A percentile compares a stretch with the other conserved stretches of the same genome.
Evolutionary conservation across 1,139 yeast species (phyloP).

Genomic region (Suhomyces maxii): DNA sequence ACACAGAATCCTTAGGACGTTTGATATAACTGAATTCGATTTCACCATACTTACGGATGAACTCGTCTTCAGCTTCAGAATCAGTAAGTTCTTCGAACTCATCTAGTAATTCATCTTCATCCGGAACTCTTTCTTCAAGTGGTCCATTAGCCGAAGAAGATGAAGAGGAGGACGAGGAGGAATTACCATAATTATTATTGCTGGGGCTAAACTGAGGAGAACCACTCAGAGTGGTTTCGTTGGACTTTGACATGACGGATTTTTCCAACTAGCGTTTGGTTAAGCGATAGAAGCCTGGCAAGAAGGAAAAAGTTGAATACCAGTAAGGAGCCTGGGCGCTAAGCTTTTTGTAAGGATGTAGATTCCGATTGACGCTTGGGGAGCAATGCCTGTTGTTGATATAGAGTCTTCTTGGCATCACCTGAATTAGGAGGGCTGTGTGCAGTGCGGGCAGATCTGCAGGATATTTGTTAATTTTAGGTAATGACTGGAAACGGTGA

Average conservation of each 20-base stretch:
- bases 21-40: conserved; percentile 50
- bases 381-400: too few relatives aligned
- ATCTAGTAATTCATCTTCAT: not conserved
- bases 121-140: not conserved
- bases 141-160: not conserved
- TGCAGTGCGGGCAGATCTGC: too few relatives aligned
- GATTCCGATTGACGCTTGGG: too few relatives aligned
- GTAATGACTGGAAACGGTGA: too few relatives aligned
- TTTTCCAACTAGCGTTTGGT: not conserved
- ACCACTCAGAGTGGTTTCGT: not conserved
- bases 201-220: not conserved
- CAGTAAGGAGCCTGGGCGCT: too few relatives aligned
- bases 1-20: conserved; percentile 41
- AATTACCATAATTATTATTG: not conserved
- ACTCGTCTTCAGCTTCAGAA: conserved; percentile 46
- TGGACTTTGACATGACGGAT: not conserved
- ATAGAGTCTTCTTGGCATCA: too few relatives aligned
- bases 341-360: too few relatives aligned
- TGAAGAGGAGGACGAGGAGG: not conserved
- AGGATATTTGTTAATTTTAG: too few relatives aligned
- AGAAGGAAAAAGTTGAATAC: not conserved
- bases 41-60: conserved; percentile 52
- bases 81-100: conserved; percentile 23
- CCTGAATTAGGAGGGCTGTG: too few relatives aligned
- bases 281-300: not conserved